phyloP scores from a whole-genome alignment of 352 stramenopile genomes.

The Globisporangium nodosum region DNA sequence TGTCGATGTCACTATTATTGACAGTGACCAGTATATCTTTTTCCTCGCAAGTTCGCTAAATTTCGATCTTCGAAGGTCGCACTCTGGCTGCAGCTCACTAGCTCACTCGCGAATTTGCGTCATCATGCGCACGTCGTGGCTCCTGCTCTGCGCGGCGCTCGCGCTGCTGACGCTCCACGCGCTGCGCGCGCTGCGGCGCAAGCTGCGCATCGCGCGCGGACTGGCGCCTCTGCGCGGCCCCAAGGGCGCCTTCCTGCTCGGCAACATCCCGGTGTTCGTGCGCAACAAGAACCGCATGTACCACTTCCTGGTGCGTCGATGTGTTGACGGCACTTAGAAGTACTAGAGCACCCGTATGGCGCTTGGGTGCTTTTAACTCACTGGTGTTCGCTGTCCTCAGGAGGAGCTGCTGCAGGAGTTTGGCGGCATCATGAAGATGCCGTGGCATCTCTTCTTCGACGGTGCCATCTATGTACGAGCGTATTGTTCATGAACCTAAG shows the following conservation, averaged over 20 bases:
- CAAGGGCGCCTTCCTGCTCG: conserved; percentile 36
- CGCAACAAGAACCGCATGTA: conserved; percentile 51
- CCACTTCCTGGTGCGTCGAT: conserved; percentile 36
- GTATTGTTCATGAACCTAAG: neutral
- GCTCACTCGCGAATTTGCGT: too few relatives aligned
- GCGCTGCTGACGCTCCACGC: neutral
- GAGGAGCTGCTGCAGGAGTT: conserved; percentile 36
- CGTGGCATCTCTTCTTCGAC: conserved; percentile 68
- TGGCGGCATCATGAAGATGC: conserved; percentile 57
- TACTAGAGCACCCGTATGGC: neutral
- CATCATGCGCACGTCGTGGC: too few relatives aligned
- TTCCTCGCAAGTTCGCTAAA: too few relatives aligned
- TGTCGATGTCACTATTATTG: too few relatives aligned
- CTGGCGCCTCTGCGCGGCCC: conserved; percentile 36
- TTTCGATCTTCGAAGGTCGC: too few relatives aligned
- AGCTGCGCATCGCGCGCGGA: conserved; percentile 45
- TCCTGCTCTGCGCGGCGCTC: conserved; percentile 3
- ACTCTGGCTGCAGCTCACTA: too few relatives aligned
- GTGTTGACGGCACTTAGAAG: neutral
- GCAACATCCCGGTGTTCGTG: conserved; percentile 48
- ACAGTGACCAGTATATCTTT: too few relatives aligned
- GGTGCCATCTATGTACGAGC: conserved; percentile 44
- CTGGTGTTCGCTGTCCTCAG: conserved; percentile 1
- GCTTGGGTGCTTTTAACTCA: neutral
- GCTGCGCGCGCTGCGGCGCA: conserved; percentile 23